Evolutionary conservation across 2,329 filamentous ascomycete species (phyloP), one percentile per base, ranked within the genome.

Genomic region (Teratosphaeria pseudoeucalypti): DNA sequence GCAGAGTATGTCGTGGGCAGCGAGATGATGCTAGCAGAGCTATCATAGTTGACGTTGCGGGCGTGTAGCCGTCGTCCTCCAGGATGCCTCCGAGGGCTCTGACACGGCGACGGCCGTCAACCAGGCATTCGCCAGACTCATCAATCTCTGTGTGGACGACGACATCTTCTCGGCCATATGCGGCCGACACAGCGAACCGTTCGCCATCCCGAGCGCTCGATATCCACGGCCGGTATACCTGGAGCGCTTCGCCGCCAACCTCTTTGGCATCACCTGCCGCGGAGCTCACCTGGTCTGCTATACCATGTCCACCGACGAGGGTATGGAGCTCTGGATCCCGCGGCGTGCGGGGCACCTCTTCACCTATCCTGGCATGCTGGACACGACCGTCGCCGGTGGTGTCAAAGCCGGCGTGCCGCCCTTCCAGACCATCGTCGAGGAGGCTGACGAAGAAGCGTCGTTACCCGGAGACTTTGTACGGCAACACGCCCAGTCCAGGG

Each of bases 381-480:
- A 99, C 74, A 97, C 97, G 73, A 91, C 91, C 1, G 94, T 95
- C 5, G 94, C 92, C 0, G 89, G 89, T 2, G 89, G 90, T 0
- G 85, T 97, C 65, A 86, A 87, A 72, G 88, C 89, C 0, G 88
- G 86, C 16, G 91, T 96, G 72, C 81, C 81, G 27, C 88, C 89
- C 0, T 86, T 91, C 55, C 90, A 92, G 70, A 91, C 88, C 71
- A 77, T 96, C 57, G 81, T 96, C 29, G 84, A 92, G 57, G 94
- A 99, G 75, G 87, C 62, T 2, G 85, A 86, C 64, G 94, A 99
- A 75, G 94, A 99, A 72, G 94, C 94, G 0, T 89, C 86, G 47
- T 76, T 99, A 19, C 82, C 89, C 0, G 87, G 85, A 60, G 76
- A 81, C 0, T 68, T 92, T 7, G 85, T 96, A 54, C 47, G 58